Percentiles rank a stretch among this genome's conserved stretches.
phyloP scores from a whole-genome alignment of 805 yeast species.

The Saturnispora galanensis region DNA sequence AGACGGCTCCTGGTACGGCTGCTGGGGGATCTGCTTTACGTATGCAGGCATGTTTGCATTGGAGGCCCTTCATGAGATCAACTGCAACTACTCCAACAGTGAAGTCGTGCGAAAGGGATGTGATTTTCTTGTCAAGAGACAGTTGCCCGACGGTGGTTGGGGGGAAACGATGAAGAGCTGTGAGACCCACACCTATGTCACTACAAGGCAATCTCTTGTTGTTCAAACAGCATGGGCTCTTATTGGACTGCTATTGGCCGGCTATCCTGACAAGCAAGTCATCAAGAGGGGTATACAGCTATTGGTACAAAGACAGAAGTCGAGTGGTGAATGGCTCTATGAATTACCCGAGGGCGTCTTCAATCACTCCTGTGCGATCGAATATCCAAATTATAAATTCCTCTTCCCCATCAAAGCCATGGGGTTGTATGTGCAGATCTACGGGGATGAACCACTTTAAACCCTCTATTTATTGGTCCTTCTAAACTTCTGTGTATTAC shows the following conservation, averaged over 20 bases:
- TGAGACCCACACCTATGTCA: slow-evolving; percentile 69
- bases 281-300: slow-evolving; percentile 55
- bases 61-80: slow-evolving; percentile 76
- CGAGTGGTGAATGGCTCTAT: slow-evolving; percentile 75
- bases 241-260: slow-evolving; percentile 70
- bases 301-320: slow-evolving; percentile 54
- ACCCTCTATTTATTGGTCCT: slow-evolving; percentile 24
- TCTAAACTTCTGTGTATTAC: slow-evolving; percentile 75
- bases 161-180: slow-evolving; percentile 88
- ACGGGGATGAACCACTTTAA: slow-evolving; percentile 16
- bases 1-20: slow-evolving; percentile 97
- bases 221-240: slow-evolving; percentile 94
- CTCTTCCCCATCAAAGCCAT: slow-evolving; percentile 88
- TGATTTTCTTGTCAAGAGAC: slow-evolving; percentile 69
- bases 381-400: slow-evolving; percentile 88
- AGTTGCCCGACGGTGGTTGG: slow-evolving; percentile 93
- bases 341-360: slow-evolving; percentile 93
- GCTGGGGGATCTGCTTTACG: slow-evolving; percentile 95
- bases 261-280: slow-evolving; percentile 60
- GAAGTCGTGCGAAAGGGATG: slow-evolving; percentile 65
- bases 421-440: slow-evolving; percentile 46
- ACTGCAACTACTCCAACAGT: slow-evolving; percentile 51
- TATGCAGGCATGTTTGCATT: slow-evolving; percentile 98
- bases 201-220: slow-evolving; percentile 46
- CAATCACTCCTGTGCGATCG: slow-evolving; percentile 86